Percentiles rank a stretch among this genome's conserved stretches.
phyloP scores from a whole-genome alignment of 2,329 filamentous ascomycete genomes.

The Aaosphaeria pasadenensis region DNA sequence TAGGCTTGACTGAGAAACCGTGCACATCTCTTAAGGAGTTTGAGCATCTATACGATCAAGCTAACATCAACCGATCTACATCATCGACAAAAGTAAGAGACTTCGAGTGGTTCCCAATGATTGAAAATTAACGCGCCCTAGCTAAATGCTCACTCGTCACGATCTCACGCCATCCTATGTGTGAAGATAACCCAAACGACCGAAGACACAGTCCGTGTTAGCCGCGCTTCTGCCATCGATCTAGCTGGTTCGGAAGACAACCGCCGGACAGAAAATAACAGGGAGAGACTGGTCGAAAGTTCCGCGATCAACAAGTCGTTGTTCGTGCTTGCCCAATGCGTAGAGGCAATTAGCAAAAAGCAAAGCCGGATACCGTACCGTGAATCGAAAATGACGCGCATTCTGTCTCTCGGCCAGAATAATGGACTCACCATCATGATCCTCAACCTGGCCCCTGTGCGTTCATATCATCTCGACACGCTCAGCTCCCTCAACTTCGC shows the following conservation, averaged over 20 bases:
- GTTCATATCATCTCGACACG: slow-evolving; percentile 90
- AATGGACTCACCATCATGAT: slow-evolving; percentile 97
- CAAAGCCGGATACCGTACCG: slow-evolving; percentile 80
- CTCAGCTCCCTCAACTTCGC: slow-evolving; percentile 92
- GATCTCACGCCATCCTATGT: slow-evolving; percentile 86
- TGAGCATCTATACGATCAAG: slow-evolving; percentile 83
- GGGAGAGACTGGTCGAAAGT: slow-evolving; percentile 88
- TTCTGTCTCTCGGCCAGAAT: slow-evolving; percentile 88
- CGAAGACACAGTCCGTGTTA: slow-evolving; percentile 65
- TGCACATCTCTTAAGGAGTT: slow-evolving; percentile 88
- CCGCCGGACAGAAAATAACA: slow-evolving; percentile 86
- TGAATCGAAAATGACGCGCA: slow-evolving; percentile 96
- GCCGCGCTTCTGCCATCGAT: slow-evolving; percentile 90
- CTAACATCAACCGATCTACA: slow-evolving; percentile 85
- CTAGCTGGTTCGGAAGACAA: slow-evolving; percentile 96
- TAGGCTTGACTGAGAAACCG: slow-evolving; percentile 77
- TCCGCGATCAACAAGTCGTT: slow-evolving; percentile 97
- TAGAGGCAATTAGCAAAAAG: slow-evolving; percentile 84
- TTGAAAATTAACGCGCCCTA: slow-evolving; percentile 19
- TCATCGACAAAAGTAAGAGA: slow-evolving; percentile 74
- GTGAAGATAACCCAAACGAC: slow-evolving; percentile 80
- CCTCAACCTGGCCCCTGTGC: slow-evolving; percentile 85
- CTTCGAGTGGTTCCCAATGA: neutral
- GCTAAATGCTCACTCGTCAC: slow-evolving; percentile 85
- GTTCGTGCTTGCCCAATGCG: slow-evolving; percentile 91